Evolutionary conservation across 768 basidiomycete genomes (phyloP).

Genomic region (Coprinopsis marcescibilis): DNA sequence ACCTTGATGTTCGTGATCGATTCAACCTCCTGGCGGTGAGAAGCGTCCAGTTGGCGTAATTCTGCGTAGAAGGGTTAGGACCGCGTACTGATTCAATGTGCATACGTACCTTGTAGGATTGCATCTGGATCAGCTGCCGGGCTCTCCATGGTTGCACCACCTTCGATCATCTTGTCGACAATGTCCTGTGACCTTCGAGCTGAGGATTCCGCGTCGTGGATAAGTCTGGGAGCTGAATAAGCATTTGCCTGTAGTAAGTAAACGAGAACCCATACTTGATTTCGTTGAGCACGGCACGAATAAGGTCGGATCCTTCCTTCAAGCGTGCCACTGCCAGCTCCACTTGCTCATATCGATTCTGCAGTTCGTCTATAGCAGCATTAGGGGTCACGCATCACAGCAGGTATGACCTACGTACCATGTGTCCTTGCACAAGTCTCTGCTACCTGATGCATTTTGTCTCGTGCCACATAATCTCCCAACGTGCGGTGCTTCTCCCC

Average conservation of each 20-base stretch:
- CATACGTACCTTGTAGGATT: constrained; percentile 1
- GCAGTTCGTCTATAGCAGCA: constrained; percentile 49
- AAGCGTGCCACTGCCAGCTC: constrained; percentile 49
- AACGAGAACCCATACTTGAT: constrained; percentile 33
- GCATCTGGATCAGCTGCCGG: constrained; percentile 5
- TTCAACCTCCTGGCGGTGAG: constrained; percentile 56
- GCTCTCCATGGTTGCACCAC: constrained; percentile 48
- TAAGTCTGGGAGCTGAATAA: constrained; percentile 30
- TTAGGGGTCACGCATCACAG: neutral
- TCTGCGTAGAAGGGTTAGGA: constrained; percentile 31
- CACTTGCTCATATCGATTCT: constrained; percentile 44
- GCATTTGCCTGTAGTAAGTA: neutral
- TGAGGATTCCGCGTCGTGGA: constrained; percentile 56
- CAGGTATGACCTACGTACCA: constrained; percentile 36
- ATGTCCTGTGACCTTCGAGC: constrained; percentile 53
- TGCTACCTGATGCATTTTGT: constrained; percentile 76
- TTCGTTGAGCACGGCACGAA: constrained; percentile 45
- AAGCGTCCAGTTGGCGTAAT: constrained; percentile 55
- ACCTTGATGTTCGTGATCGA: constrained; percentile 54
- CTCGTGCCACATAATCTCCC: constrained; percentile 74
- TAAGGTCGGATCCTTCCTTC: constrained; percentile 51
- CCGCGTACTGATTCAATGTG: neutral
- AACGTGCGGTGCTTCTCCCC: constrained; percentile 66
- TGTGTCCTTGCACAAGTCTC: constrained; percentile 66
- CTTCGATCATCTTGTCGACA: constrained; percentile 49